These are phyloP conservation scores for Globisporangium megalacanthum DNA, from an alignment of 352 stramenopile species.

Conservation along the genomic window DNA sequence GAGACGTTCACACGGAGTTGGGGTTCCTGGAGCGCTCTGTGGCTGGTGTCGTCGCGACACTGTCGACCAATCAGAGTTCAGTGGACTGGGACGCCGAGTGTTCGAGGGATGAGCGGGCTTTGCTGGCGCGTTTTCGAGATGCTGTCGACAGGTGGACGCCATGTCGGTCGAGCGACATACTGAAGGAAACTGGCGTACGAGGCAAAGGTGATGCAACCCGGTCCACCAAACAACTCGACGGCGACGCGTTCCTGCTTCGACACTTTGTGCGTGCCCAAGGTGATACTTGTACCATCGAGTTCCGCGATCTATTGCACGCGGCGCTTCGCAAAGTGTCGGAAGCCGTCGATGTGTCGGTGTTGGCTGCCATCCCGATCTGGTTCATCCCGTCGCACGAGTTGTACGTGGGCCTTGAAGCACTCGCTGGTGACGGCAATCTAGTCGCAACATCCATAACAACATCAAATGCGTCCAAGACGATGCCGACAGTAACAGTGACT, in stretches of 20 bases:
- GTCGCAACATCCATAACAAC: too few relatives aligned
- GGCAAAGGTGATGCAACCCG: neutral
- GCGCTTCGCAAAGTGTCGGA: neutral
- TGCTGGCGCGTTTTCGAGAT: neutral
- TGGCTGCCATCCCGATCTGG: conserved; percentile 3
- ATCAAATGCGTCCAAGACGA: too few relatives aligned
- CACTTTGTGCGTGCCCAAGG: neutral
- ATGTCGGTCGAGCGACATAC: neutral
- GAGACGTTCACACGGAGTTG: neutral
- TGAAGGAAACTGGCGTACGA: neutral
- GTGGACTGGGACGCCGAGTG: neutral
- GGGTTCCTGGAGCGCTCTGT: neutral
- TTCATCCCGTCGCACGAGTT: conserved; percentile 85
- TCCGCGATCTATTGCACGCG: neutral
- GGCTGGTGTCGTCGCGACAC: too few relatives aligned
- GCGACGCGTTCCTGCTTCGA: neutral
- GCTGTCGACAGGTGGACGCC: neutral
- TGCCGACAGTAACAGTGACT: neutral
- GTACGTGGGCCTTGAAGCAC: conserved; percentile 63
- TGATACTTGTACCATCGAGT: neutral
- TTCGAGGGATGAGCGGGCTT: too few relatives aligned
- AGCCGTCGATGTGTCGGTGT: neutral
- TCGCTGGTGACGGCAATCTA: neutral
- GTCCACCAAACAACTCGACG: neutral
- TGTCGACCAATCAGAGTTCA: too few relatives aligned